Base-by-base conservation (phyloP, 169 alveolate species). In the Plasmodium fragile region DNA sequence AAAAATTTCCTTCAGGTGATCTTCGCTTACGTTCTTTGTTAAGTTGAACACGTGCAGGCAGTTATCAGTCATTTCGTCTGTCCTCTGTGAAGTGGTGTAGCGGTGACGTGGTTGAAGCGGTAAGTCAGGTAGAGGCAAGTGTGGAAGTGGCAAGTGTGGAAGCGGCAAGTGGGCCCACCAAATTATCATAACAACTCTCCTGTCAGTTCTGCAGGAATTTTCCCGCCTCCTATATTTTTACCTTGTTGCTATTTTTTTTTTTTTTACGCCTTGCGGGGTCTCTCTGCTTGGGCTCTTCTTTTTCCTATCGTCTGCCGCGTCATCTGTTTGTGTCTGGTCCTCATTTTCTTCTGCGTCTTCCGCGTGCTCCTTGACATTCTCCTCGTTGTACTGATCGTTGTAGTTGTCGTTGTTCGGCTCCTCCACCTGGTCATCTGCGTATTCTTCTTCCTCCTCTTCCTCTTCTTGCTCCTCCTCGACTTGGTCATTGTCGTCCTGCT, bases 1-100 rank as follows among this genome's bases (percentile, higher is more conserved):
- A 73, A 84, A 84, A 22, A 84, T 84, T 84, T 84, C 93, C 43
- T 75, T 84, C 45, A 84, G 65, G 80, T 84, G 93, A 6, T 72
- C 84, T 32, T 41, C 70, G 30, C 93, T 84, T 72, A 75, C 84
- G 25, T 84, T 84, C 3, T 75, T 73, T 32, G 93, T 84, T 52
- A 84, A 75, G 49, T 84, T 84, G 22, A 73, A 73, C 10, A 84
- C 49, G 45, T 72, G 73, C 32, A 84, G 28, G 52, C 80, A 84
- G 49, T 53, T 73, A 8, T 84, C 84, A 52, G 22, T 72, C 93
- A 84, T 84, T 34, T 73, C 75, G 22, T 30, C 8, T 82, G n/a
- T 28, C 3, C 55, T 75, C 49, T n/a, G 25, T 36, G 22, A 3
- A 22, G 59, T 18, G 22, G 22, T 0, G 22, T 13, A 49, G 7